Base-by-base conservation (phyloP, 768 basidiomycete genomes). In the Galerina sulciceps region DNA sequence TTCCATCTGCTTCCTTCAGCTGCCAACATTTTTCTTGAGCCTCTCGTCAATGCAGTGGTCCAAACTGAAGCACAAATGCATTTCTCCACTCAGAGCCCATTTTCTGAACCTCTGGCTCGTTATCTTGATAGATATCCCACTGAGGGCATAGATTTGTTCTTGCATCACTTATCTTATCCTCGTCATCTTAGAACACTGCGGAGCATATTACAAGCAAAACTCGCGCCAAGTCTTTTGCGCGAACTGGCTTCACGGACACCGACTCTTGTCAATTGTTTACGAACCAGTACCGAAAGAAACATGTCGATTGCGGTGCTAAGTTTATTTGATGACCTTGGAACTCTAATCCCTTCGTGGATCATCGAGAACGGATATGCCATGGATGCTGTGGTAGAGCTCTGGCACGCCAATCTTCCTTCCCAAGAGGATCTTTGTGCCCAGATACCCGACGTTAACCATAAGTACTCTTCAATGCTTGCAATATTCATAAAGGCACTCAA, bases 1-100 rank as follows among this genome's bases (percentile, higher is more conserved):
- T 99, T 99, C 78, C 96, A 98, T 68, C 86, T 99, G 4, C 81
- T 99, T 10, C 97, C 97, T 1, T 90, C 91, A 6, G 89, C 95
- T 0, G 96, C 97, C 44, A 93, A 93, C 63, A 89, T 91, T 44
- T 99, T 96, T 75, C 81, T 99, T 37, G 88, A 93, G 65, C 86
- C 86, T 48, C 84, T 99, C n/a, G 87, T 94, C 60, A 90, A 89
- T 59, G 81, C 88, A 10, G 87, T 98, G 52, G 95, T 98, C 31
- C 90, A 96, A 66, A 94, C 94, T 3, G 97, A 99, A 73, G 84
- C 91, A 0, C 85, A 89, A 58, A 87, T 99, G 78, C 92, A 95
- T 65, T 96, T 94, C 68, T 94, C 94, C 1, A 86, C 87, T 14
- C 84, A 81, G 53, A 96, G 91, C 65, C 95, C 95, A 1, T 98